Conservation (phyloP, 768 basidiomycete species). For the Kwoniella mangroviensis region DNA sequence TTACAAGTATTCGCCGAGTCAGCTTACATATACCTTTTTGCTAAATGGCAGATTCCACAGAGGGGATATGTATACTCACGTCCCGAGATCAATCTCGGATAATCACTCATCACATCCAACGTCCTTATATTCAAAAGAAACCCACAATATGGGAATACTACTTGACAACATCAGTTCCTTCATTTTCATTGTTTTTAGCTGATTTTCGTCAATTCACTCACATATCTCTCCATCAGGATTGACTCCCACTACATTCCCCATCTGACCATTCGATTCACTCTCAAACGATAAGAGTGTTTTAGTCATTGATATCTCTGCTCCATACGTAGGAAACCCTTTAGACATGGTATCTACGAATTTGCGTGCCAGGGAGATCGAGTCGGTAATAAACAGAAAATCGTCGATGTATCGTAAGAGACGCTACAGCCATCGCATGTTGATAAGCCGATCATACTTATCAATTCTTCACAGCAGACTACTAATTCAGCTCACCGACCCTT, state of each 20-base stretch:
- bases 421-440: slow-evolving; percentile 58
- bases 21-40: neutral
- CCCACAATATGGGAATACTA: slow-evolving; percentile 95
- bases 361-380: slow-evolving; percentile 65
- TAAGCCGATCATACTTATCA: too few species aligned
- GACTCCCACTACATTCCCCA: slow-evolving; percentile 31
- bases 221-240: slow-evolving; percentile 59
- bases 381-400: slow-evolving; percentile 89
- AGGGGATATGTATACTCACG: slow-evolving; percentile 62
- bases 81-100: slow-evolving; percentile 68
- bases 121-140: slow-evolving; percentile 74
- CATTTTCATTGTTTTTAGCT: neutral
- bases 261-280: slow-evolving; percentile 27
- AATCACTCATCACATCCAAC: slow-evolving; percentile 80
- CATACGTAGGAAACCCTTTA: slow-evolving; percentile 87
- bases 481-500: slow-evolving; percentile 65
- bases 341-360: slow-evolving; percentile 78
- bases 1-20: neutral
- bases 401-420: slow-evolving; percentile 84
- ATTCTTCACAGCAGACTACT: too few species aligned
- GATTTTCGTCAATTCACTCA: slow-evolving; percentile 8
- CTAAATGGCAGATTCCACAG: neutral
- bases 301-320: slow-evolving; percentile 83
- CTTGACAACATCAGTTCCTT: too few species aligned
- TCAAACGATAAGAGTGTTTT: slow-evolving; percentile 90